Evolutionary conservation across 441 rosid genomes (phyloP).

Genomic region (Breynia disticha): DNA sequence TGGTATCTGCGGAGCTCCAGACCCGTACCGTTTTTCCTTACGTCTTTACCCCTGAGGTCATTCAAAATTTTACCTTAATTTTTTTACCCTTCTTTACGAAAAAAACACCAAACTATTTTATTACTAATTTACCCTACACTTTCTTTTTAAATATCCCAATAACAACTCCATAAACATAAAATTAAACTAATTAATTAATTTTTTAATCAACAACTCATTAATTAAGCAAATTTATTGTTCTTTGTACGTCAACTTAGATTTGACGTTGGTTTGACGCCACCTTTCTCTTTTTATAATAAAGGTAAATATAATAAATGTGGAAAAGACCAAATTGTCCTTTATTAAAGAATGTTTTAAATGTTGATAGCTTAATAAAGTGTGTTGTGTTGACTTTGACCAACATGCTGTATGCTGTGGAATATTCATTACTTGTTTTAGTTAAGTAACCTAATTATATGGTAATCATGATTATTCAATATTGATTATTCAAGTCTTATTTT

Average conservation of each 20-base stretch:
- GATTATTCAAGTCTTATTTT: too few relatives aligned
- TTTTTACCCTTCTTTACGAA: too few relatives aligned
- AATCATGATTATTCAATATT: too few relatives aligned
- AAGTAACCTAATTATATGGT: too few relatives aligned
- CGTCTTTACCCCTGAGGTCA: conserved; percentile 68
- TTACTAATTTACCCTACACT: too few relatives aligned
- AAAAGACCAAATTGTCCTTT: not conserved
- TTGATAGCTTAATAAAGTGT: not conserved
- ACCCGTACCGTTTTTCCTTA: conserved; percentile 44
- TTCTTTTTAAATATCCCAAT: too few relatives aligned
- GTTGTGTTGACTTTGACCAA: conserved; percentile 19
- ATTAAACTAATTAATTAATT: not conserved
- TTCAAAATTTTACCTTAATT: not conserved
- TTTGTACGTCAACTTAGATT: too few relatives aligned
- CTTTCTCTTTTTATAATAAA: not conserved
- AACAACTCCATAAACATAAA: too few relatives aligned
- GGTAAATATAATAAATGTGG: not conserved
- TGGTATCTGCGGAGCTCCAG: conserved; percentile 66
- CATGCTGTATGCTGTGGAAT: not conserved
- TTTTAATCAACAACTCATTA: too few relatives aligned
- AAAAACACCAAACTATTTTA: too few relatives aligned
- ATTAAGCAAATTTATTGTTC: too few relatives aligned
- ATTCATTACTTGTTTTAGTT: conserved; percentile 9
- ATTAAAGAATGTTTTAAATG: too few relatives aligned
- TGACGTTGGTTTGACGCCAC: not conserved